Base-by-base conservation (phyloP, 768 basidiomycete genomes). In the Galerina marginata region DNA sequence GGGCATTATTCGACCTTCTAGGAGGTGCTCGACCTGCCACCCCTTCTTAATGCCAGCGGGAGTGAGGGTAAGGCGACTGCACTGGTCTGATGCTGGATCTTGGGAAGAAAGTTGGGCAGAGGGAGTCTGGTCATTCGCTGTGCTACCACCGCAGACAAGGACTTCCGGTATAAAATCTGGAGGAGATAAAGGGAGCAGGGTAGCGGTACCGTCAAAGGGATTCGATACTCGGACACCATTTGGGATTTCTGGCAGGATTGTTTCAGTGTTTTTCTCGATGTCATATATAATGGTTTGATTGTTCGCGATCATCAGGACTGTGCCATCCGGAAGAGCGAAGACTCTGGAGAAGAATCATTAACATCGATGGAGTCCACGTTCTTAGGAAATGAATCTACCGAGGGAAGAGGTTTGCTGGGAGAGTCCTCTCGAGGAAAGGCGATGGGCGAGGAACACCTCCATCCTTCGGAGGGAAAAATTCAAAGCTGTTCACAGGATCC, bases 401-500 rank as follows among this genome's bases (percentile, higher is more conserved):
- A 51, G 69, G 67, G 63, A 72, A 72, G 3, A 70, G 48, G 40
- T 72, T 72, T 0, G 60, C 69, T 9, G 73, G 72, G 46, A 74
- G 64, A 38, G 60, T 70, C 37, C 69, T 59, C 12, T 59, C 62
- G 6, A 75, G 69, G 64, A 72, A 70, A 5, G 62, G 58, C 10
- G 67, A 67, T 23, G 65, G 70, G 29, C 66, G 67, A 10, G 71
- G 71, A 29, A 71, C 56, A 56, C 77, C 77, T 15, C 72, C 69
- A 55, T 78, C 77, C 52, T 79, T 80, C 23, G 74, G 69, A 1
- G 78, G 78, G 67, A 71, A 77, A 53, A 77, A 79, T 56, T 79
- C 78, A 56, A 76, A 70, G 16, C 50, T 70, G 52, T 70, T 87
- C 45, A 83, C 81, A 2, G 86, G 86, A 53, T 76, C 79, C 25